Conservation (phyloP, 164 flowering plant species). For the Nymphaea thermarum region DNA sequence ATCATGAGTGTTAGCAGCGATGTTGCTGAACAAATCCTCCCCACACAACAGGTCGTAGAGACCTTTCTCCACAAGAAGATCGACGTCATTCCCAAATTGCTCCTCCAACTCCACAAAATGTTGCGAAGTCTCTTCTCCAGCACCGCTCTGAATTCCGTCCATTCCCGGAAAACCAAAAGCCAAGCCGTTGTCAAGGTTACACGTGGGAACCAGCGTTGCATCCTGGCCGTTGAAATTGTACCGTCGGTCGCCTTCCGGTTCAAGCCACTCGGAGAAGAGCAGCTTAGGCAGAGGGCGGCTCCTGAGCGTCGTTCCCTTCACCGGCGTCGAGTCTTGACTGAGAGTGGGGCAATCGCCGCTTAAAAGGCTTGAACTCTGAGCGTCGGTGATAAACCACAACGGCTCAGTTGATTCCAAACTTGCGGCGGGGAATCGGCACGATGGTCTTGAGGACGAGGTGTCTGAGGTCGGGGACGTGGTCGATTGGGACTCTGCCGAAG, state of each 20-base stretch:
- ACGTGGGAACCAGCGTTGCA: background rate
- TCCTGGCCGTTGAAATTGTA: background rate
- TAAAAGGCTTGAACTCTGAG: constrained; percentile 8
- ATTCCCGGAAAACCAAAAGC: background rate
- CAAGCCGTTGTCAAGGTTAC: background rate
- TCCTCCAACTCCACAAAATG: background rate
- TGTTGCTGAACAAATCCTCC: too few species aligned
- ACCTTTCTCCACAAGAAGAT: background rate
- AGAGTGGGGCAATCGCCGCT: constrained; percentile 3
- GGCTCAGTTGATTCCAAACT: constrained; percentile 16
- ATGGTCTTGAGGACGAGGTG: background rate
- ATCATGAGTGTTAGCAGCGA: too few species aligned
- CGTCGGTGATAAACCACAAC: constrained; percentile 8
- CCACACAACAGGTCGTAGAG: too few species aligned
- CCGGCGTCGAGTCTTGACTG: background rate
- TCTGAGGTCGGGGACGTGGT: background rate
- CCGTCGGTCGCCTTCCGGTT: background rate
- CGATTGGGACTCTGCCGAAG: background rate
- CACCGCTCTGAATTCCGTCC: background rate
- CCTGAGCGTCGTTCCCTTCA: too few species aligned
- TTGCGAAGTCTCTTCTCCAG: background rate
- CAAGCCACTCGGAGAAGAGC: constrained; percentile 67
- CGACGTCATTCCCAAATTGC: background rate
- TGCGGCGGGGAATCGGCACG: background rate
- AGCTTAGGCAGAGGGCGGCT: constrained; percentile 35